phyloP scores from a whole-genome alignment of 371 early-diverging fungal species.

The Blastocladiella emersonii region DNA sequence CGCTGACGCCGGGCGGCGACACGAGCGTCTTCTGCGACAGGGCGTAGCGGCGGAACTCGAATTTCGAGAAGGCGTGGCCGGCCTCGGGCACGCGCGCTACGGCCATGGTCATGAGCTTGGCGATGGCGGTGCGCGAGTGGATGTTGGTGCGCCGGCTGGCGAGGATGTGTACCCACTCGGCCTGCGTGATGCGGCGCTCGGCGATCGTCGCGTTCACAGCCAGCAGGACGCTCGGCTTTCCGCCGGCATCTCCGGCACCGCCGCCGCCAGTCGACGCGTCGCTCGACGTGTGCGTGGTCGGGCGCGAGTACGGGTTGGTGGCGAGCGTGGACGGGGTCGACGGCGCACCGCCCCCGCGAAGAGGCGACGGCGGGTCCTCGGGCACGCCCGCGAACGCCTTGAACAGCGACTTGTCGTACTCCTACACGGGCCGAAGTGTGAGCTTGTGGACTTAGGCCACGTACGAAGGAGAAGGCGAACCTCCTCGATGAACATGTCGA shows the following conservation, averaged over 20 bases:
- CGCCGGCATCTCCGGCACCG: too few relatives aligned
- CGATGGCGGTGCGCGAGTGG: slow-evolving; percentile 22
- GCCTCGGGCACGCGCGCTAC: slow-evolving; percentile 13
- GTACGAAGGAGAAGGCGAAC: background rate
- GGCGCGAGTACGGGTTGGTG: too few relatives aligned
- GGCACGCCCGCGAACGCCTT: background rate
- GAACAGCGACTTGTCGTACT: slow-evolving; percentile 6
- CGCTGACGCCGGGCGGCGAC: too few relatives aligned
- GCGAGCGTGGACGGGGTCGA: too few relatives aligned
- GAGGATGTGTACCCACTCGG: slow-evolving; percentile 18
- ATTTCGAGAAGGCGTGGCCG: slow-evolving; percentile 10
- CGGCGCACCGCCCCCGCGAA: too few relatives aligned
- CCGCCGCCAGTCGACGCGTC: too few relatives aligned
- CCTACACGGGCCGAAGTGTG: slow-evolving; percentile 14
- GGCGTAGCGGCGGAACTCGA: slow-evolving; percentile 25
- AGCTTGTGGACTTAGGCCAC: too few relatives aligned
- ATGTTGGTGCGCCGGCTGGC: slow-evolving; percentile 14
- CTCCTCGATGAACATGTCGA: slow-evolving; percentile 20
- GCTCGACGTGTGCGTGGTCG: too few relatives aligned
- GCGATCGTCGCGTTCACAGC: too few relatives aligned
- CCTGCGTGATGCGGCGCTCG: slow-evolving; percentile 3
- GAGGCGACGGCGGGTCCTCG: too few relatives aligned
- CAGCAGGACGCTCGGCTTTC: too few relatives aligned
- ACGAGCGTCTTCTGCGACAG: slow-evolving; percentile 6
- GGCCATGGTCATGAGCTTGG: slow-evolving; percentile 16